Evolutionary conservation across 352 stramenopile genomes (phyloP), one percentile per base, ranked within the genome.

Genomic region (Phytophthora pistaciae): DNA sequence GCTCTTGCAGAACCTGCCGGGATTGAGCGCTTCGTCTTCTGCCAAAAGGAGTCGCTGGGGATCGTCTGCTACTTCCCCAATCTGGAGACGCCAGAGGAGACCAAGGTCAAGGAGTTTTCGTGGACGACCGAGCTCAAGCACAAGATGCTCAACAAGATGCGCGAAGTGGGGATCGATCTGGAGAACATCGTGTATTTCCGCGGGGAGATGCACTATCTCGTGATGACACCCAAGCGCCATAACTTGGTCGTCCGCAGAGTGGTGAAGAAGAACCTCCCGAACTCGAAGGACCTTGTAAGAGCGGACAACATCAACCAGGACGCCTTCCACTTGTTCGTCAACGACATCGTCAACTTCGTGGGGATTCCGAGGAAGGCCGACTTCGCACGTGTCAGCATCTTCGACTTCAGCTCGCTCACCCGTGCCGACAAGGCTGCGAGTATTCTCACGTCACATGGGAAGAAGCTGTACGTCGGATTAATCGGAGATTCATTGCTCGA

Each of bases 181-280:
- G 42, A 49, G 42, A 49, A 49, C 18, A 49, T 49, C 14, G 42
- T 49, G 42, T 49, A 49, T 23, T 49, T 49, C 42, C 42, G 42
- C 5, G 42, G 42, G 42, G 42, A 49, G 42, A 49, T 49, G 42
- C 42, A 49, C 42, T 49, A 49, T 20, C 42, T 49, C 9, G 42
- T 49, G 42, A 49, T 49, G 42, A 49, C 42, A 11, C 42, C 42
- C 0, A 49, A 23, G 18, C 42, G 42, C 14, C 42, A 49, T 20
- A 49, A 49, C 42, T 5, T 49, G 5, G 18, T 49, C 0, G 42
- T 23, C 5, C 42, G 42, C 14, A 23, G 42, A 49, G 42, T 49
- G 7, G 42, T 49, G 18, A 49, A 49, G 18, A 49, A 49, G 18
- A 49, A 49, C 20, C 18, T 11, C 16, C 18, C 42, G 42, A 20